phyloP scores from a whole-genome alignment of 202 grass and related monocot genomes.

The Saccharum hybrid region DNA sequence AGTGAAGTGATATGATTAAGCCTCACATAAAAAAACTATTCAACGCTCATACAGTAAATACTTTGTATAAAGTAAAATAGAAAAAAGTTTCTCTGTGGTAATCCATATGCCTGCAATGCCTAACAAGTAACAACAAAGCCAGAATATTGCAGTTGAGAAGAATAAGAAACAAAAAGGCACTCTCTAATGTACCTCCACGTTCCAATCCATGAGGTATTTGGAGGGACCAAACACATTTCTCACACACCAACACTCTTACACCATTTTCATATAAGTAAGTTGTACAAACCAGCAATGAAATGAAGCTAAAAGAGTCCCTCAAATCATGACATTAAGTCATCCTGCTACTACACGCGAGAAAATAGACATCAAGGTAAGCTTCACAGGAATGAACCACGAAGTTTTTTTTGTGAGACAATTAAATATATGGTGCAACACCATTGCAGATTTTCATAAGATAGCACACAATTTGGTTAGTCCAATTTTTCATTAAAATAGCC shows the following conservation, averaged over 20 bases:
- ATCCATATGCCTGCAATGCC: not conserved
- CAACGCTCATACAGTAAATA: not conserved
- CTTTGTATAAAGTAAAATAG: not conserved
- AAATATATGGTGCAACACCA: not conserved
- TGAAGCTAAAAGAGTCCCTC: conserved; percentile 5
- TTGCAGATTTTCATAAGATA: conserved; percentile 29
- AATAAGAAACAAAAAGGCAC: not conserved
- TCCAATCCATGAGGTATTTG: not conserved
- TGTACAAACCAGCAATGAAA: conserved; percentile 12
- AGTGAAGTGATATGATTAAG: conserved; percentile 10
- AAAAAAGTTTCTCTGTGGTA: not conserved
- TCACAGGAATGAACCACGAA: not conserved
- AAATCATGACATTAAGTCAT: not conserved
- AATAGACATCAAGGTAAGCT: not conserved
- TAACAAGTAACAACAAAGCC: not conserved
- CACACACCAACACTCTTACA: not conserved
- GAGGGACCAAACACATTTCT: conserved; percentile 3
- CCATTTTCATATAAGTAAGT: not conserved
- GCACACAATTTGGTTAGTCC: not conserved
- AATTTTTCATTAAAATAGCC: not conserved
- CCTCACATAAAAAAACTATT: too few species aligned
- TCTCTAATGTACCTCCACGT: not conserved
- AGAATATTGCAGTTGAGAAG: not conserved
- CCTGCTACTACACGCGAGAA: not conserved
- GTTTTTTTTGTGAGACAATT: not conserved